Evolutionary conservation across 208 protist species (phyloP).

Genomic region (Trypanosoma mega): DNA sequence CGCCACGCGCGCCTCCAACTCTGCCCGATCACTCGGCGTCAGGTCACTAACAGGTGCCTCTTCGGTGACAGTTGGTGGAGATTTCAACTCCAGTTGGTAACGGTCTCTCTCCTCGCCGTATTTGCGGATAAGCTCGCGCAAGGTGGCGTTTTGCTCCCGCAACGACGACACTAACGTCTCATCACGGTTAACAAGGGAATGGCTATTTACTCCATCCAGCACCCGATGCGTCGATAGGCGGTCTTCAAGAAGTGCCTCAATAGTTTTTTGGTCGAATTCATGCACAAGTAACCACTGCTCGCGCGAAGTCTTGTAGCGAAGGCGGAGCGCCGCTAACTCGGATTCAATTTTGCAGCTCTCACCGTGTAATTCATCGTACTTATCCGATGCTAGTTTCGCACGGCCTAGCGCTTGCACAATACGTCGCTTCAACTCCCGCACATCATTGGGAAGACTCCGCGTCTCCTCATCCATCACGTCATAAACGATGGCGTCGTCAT

Average conservation of each 20-base stretch:
- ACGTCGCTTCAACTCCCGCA: constrained; percentile 8
- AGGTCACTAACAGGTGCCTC: too few species aligned
- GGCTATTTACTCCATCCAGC: neutral
- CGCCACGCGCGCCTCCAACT: neutral
- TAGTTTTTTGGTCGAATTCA: constrained; percentile 25
- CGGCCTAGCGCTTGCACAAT: constrained; percentile 8
- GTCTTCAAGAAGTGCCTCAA: constrained; percentile 35
- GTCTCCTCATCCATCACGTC: constrained; percentile 1
- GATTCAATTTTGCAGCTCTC: constrained; percentile 41
- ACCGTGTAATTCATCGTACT: constrained; percentile 27
- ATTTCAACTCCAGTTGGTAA: constrained; percentile 6
- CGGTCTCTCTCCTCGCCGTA: constrained; percentile 31
- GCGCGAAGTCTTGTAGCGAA: constrained; percentile 27
- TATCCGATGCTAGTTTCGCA: constrained; percentile 19
- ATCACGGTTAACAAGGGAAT: neutral
- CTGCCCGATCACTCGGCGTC: neutral
- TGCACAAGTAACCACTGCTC: constrained; percentile 31
- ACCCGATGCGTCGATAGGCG: neutral
- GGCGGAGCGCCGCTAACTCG: constrained; percentile 27
- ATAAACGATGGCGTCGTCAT: constrained; percentile 16
- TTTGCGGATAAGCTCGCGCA: constrained; percentile 35
- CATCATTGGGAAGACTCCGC: constrained; percentile 7
- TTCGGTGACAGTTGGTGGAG: too few species aligned
- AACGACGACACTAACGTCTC: constrained; percentile 31
- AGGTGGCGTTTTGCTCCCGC: constrained; percentile 31